Evolutionary conservation across 495 filamentous ascomycete genomes (phyloP).

Genomic region (Neurospora sp.): DNA sequence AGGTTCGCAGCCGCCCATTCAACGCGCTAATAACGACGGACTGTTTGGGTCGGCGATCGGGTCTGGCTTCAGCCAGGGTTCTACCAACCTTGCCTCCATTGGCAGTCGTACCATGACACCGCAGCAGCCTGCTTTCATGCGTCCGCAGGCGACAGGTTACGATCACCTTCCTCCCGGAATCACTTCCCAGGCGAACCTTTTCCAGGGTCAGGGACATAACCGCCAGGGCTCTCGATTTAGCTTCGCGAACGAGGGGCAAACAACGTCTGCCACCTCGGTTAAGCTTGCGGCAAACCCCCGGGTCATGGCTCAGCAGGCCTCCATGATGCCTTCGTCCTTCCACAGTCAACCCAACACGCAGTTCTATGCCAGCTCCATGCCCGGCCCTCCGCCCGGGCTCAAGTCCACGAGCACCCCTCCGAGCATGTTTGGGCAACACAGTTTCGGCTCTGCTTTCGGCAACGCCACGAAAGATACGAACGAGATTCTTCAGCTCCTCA

Average conservation of each 20-base stretch:
- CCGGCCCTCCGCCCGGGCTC: conserved; percentile 87
- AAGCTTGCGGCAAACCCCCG: conserved; percentile 78
- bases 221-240: conserved; percentile 82
- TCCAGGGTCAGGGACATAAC: conserved; percentile 69
- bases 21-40: conserved; percentile 45
- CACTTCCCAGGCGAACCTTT: conserved; percentile 40
- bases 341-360: conserved; percentile 50
- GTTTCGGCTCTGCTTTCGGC: conserved; percentile 52
- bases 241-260: conserved; percentile 66
- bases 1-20: conserved; percentile 64
- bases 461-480: conserved; percentile 54
- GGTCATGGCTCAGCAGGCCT: conserved; percentile 79
- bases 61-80: conserved; percentile 41
- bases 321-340: conserved; percentile 70
- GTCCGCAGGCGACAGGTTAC: conserved; percentile 47
- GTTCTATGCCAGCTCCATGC: conserved; percentile 58
- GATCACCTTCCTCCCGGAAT: conserved; percentile 47
- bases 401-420: conserved; percentile 92
- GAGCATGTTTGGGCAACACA: conserved; percentile 66
- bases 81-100: conserved; percentile 38
- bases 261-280: conserved; percentile 49
- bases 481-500: conserved; percentile 70
- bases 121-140: conserved; percentile 65
- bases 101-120: conserved; percentile 63
- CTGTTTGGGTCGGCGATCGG: conserved; percentile 43